Evolutionary conservation across 2,329 filamentous ascomycete genomes (phyloP), one percentile per base, ranked within the genome.

Genomic region (Nemania sp.): DNA sequence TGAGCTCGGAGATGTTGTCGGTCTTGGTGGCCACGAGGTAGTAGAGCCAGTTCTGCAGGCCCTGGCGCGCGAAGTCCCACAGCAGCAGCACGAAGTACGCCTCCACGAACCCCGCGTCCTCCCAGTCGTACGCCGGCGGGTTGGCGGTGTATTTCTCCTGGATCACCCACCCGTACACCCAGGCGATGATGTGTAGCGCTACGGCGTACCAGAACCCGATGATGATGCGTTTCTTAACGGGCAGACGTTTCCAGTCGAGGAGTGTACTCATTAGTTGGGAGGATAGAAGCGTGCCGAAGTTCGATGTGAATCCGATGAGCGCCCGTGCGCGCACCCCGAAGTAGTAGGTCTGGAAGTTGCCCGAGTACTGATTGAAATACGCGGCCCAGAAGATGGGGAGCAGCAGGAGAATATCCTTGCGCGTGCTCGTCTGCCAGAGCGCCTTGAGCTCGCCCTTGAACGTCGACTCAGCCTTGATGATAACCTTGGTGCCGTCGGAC

Each of bases 361-460:
- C 73, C 24, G 52, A 68, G 52, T 74, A 73, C 61, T 33, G 77
- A 75, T 34, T 86, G 72, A 69, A 69, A 43, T 66, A 39, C 54
- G 85, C 90, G 0, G 88, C 90, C 70, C 86, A 89, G 71, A 86
- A 89, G 0, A 91, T 82, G 0, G 87, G 83, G 64, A 91, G 85
- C 0, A 86, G 75, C 61, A 88, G 90, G 0, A 89, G 83, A 0
- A 85, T 83, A 57, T 90, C 85, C 1, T 81, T 83, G 28, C 90
- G 89, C 57, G 86, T 81, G 0, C 86, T 78, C 1, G 89, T 69
- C 1, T 86, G 74, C 3, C 89, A 75, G 1, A 90, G 80, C 2
- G 75, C 82, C 34, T 83, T 72, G 57, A 90, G 85, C 2, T 86
- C 73, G 42, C 74, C 80, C 0, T 74, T 73, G 2, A 82, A 86